Percentiles rank a stretch among this genome's conserved stretches.
Evolutionary conservation across 163 green algal genomes (phyloP).

Genomic region (Trebouxiophyceae sp.): DNA sequence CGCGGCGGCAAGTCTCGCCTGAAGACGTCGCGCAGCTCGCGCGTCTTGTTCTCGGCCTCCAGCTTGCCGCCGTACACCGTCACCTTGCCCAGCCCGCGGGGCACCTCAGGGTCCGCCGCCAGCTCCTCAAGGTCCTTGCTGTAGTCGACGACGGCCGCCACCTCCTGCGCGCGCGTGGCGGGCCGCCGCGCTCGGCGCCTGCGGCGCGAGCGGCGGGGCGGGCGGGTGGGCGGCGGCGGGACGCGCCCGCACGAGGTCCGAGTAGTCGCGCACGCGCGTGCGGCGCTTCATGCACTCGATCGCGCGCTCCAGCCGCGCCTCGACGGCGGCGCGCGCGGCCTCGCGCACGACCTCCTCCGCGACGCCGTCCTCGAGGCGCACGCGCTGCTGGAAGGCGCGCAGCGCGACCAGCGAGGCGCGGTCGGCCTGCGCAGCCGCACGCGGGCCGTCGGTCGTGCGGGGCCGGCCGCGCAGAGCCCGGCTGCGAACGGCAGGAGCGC

Average conservation of each 20-base stretch:
- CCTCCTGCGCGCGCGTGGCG: too few relatives aligned
- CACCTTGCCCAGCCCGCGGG: slow-evolving; percentile 62
- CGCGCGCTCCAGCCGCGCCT: slow-evolving; percentile 37
- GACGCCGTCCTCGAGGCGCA: slow-evolving; percentile 47
- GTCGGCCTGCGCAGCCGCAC: slow-evolving; percentile 17
- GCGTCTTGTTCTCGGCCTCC: slow-evolving; percentile 23
- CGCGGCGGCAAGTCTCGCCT: slow-evolving; percentile 8
- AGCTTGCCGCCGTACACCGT: slow-evolving; percentile 50
- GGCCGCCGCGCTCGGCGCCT: too few relatives aligned
- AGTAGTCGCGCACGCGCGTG: slow-evolving; percentile 35
- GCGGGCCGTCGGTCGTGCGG: too few relatives aligned
- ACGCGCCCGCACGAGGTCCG: slow-evolving; percentile 17
- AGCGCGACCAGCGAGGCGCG: slow-evolving; percentile 21
- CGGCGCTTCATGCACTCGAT: slow-evolving; percentile 45
- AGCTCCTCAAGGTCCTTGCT: slow-evolving; percentile 43
- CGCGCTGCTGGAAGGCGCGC: slow-evolving; percentile 22
- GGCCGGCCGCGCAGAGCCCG: neutral
- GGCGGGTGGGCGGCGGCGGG: too few relatives aligned
- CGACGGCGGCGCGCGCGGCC: slow-evolving; percentile 30
- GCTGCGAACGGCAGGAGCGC: neutral
- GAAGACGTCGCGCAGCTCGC: slow-evolving; percentile 43
- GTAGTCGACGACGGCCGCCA: slow-evolving; percentile 61
- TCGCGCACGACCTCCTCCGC: slow-evolving; percentile 36
- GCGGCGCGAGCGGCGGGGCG: neutral
- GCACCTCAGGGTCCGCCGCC: slow-evolving; percentile 20